Conservation (phyloP, 208 protist genomes). For the Leptomonas seymouri region DNA sequence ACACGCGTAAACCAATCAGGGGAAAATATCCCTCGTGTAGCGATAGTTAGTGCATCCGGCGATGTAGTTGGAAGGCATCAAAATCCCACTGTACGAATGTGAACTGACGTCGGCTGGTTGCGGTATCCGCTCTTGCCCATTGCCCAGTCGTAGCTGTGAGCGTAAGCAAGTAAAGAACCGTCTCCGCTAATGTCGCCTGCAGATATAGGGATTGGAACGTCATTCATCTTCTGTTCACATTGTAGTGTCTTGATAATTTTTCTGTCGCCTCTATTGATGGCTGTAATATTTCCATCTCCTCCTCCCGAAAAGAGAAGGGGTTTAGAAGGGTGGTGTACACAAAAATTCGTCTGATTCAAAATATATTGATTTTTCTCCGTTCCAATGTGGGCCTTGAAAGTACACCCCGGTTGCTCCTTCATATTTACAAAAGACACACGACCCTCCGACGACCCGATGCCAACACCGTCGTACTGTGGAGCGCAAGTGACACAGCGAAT, state of each 20-base stretch:
- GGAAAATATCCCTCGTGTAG: neutral
- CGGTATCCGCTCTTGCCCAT: conserved; percentile 67
- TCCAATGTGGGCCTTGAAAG: conserved; percentile 73
- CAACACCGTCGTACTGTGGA: conserved; percentile 64
- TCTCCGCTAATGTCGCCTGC: conserved; percentile 73
- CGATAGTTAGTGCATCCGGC: neutral
- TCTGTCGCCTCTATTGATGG: conserved; percentile 48
- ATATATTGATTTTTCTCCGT: conserved; percentile 40
- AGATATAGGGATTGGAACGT: conserved; percentile 65
- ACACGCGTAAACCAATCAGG: conserved; percentile 3
- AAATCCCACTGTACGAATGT: conserved; percentile 28
- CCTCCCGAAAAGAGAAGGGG: conserved; percentile 62
- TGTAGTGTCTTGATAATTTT: conserved; percentile 35
- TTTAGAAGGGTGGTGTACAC: conserved; percentile 53
- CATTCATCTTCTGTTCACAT: conserved; percentile 37
- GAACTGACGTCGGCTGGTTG: conserved; percentile 54
- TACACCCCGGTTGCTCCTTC: conserved; percentile 43
- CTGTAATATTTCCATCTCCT: conserved; percentile 63
- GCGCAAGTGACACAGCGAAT: conserved; percentile 70
- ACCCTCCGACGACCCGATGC: conserved; percentile 73
- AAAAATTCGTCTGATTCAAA: conserved; percentile 82
- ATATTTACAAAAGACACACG: conserved; percentile 64
- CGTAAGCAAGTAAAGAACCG: conserved; percentile 68
- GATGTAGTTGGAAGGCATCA: neutral
- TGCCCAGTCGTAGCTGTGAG: conserved; percentile 87